Evolutionary conservation across 73 alveolate species (phyloP), one percentile per base, ranked within the genome.

Genomic region (Urostyla sp.): DNA sequence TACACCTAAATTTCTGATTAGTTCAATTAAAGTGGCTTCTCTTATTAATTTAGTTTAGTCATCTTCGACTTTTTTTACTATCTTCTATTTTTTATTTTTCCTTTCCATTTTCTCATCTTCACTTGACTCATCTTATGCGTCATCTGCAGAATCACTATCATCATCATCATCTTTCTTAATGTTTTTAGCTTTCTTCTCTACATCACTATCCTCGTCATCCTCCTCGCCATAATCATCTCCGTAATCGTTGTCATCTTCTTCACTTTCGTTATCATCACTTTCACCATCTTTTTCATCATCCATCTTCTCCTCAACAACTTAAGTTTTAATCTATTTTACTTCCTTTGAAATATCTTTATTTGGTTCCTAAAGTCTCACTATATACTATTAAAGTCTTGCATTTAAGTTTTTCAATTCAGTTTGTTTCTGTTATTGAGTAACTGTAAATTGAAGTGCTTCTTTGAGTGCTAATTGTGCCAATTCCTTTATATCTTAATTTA

Each of bases 401-500:
- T 79, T 72, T 45, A 73, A 66, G 31, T 72, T 85, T 37, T n/a
- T n/a, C n/a, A n/a, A n/a, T n/a, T 85, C 92, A 38, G 96, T 90
- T 18, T 76, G 59, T 23, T 85, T 85, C 48, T 90, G 80, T 57
- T 85, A 86, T 26, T 85, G 93, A 7, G 87, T 93, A 43, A 93
- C 91, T 49, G 89, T 92, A 30, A 95, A 79, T 80, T 91, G 84
- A 50, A 89, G 88, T 23, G 99, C 97, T 50, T 93, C 85, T 51
- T 89, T 94, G 43, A 97, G 80, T 0, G 97, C 98, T 37, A 95
- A 84, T 20, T 75, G 82, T 7, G 97, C 98, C 27, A 96, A 85
- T 75, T 90, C 93, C 54, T 87, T 87, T 57, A 90, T 78, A 58
- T 90, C 87, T 48, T 95, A 92, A 61, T 91, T 97, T 46, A 98